phyloP scores from a whole-genome alignment of 2,329 filamentous ascomycete species.

The Penicillium sp. region DNA sequence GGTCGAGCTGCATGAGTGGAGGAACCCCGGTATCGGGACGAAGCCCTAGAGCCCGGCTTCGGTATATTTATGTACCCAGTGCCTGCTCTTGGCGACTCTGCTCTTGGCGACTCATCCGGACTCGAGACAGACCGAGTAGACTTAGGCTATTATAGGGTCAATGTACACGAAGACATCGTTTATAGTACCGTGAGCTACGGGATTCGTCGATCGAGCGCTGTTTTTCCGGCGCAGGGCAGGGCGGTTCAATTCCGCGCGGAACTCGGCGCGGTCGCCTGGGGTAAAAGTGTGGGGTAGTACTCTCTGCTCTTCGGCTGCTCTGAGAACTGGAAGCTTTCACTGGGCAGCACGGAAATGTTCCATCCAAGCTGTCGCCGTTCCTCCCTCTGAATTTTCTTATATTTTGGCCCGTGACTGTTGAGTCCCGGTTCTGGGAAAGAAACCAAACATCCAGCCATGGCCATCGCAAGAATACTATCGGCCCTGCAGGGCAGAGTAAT shows the following conservation, averaged over 20 bases:
- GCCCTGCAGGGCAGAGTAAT: slow-evolving; percentile 20
- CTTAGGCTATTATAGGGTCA: too few relatives aligned
- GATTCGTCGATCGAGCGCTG: slow-evolving; percentile 1
- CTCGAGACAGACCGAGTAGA: too few relatives aligned
- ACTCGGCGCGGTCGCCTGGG: slow-evolving; percentile 5
- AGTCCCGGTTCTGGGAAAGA: background rate
- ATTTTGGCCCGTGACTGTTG: background rate
- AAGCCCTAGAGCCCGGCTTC: too few relatives aligned
- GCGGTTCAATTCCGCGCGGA: slow-evolving; percentile 17
- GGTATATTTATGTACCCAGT: too few relatives aligned
- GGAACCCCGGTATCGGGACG: too few relatives aligned
- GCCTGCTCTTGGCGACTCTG: too few relatives aligned
- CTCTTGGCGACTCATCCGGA: too few relatives aligned
- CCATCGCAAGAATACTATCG: slow-evolving; percentile 24
- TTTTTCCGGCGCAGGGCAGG: slow-evolving; percentile 1
- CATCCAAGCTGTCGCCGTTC: slow-evolving; percentile 1
- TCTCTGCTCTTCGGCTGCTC: background rate
- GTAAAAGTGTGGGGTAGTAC: slow-evolving; percentile 13
- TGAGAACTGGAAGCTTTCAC: background rate
- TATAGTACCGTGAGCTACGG: too few relatives aligned
- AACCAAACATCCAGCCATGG: slow-evolving; percentile 20
- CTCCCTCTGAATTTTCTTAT: background rate
- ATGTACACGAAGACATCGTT: background rate
- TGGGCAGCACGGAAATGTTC: slow-evolving; percentile 18
- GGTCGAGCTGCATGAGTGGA: background rate